These are phyloP conservation scores for Parathielavia appendiculata DNA, from an alignment of 495 filamentous ascomycete genomes.

Conservation along the genomic window DNA sequence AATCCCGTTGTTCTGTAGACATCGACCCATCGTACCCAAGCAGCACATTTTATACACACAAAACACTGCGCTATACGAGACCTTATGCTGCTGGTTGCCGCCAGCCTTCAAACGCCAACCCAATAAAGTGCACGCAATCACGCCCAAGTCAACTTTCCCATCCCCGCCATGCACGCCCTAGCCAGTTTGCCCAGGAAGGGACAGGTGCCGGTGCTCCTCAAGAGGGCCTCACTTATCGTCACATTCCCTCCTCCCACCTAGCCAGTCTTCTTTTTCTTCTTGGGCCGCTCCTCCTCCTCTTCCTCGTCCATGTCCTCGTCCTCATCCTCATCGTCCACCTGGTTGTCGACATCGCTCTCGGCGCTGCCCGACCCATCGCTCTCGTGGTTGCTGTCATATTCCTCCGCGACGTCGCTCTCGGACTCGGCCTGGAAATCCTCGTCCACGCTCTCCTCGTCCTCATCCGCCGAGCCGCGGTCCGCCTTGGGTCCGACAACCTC, in stretches of 20 bases:
- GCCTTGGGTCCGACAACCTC: conserved; percentile 70
- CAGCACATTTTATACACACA: not conserved
- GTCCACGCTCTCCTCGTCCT: conserved; percentile 89
- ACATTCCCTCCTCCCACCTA: conserved; percentile 14
- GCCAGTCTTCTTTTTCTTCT: conserved; percentile 48
- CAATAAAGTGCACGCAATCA: not conserved
- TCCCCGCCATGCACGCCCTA: not conserved
- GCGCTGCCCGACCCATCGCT: conserved; percentile 67
- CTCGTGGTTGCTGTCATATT: conserved; percentile 87
- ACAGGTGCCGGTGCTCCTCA: not conserved
- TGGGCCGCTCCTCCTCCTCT: conserved; percentile 38
- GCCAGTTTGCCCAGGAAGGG: not conserved
- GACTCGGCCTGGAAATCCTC: conserved; percentile 92
- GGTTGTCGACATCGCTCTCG: conserved; percentile 51
- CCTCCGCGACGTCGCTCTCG: conserved; percentile 93
- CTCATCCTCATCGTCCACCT: conserved; percentile 37
- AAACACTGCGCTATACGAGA: not conserved
- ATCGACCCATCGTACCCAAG: not conserved
- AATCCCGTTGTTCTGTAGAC: too few relatives aligned
- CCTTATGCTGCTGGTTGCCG: not conserved
- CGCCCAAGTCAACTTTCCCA: not conserved
- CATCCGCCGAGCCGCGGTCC: conserved; percentile 86
- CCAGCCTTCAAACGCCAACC: conserved; percentile 2
- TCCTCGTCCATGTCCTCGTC: conserved; percentile 36
- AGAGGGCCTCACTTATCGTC: not conserved